Evolutionary conservation across 306 rosid species (phyloP), one percentile per base, ranked within the genome.

Genomic region (Hippophae gyantsensis): DNA sequence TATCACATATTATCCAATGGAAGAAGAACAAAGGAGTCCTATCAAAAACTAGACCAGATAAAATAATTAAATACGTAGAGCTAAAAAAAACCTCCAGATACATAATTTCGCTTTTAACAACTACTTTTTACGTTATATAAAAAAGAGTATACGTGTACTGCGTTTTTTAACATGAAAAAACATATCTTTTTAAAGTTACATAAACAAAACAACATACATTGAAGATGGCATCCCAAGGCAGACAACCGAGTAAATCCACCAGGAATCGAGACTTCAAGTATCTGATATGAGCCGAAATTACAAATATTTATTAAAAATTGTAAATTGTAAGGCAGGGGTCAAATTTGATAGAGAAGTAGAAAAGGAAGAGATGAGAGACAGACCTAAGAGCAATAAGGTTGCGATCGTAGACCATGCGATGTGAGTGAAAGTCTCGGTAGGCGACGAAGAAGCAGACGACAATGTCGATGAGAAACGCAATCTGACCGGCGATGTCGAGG

Each of bases 201-300:
- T 5, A 9, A 32, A 23, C 23, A 10, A 69, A 62, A 60, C 14
- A 2, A 10, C 3, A 9, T 61, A 76, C 86, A 77, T 81, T 84
- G 80, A 61, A 84, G 45, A 84, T 79, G 48, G 79, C 78, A 71
- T 84, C 92, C 92, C 87, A 84, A 14, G 92, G 92, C 2, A 84
- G 27, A 44, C 87, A 84, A 10, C 80, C 57, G 0, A 84, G 78
- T 0, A 79, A 51, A 64, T 84, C 92, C 14, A 81, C 61, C 49
- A 42, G 5, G 69, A 84, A 84, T 8, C 85, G 81, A 59, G 87
- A 84, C 67, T 69, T 81, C 54, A 84, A 48, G 78, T 79, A 84
- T 13, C 78, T 77, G 59, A 8, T 18, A 23, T 48, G 12, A 6
- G 45, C 54, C 26, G 23, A 49, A 13, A 49, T 10, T 48, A 18